These are phyloP conservation scores for Rhodosporidiobolus odoratus DNA, from an alignment of 768 basidiomycete genomes.

Conservation along the genomic window DNA sequence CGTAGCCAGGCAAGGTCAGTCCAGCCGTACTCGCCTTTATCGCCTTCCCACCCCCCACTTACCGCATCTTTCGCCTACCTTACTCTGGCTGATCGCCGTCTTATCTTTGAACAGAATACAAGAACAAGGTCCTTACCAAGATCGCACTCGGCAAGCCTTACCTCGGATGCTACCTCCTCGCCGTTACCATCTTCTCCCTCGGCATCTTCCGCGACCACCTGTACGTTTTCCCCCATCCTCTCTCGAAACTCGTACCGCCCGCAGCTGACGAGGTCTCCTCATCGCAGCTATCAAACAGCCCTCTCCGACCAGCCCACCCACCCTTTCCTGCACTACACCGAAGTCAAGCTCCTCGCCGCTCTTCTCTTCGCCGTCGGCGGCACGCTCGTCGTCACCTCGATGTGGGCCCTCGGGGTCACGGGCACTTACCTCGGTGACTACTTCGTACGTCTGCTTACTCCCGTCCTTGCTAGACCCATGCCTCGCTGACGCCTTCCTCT, in stretches of 20 bases:
- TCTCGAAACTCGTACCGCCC: not conserved
- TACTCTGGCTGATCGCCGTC: not conserved
- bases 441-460: conserved; percentile 25
- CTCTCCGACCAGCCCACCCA: conserved; percentile 67
- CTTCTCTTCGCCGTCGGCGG: conserved; percentile 72
- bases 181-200: conserved; percentile 72
- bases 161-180: conserved; percentile 80
- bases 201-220: conserved; percentile 80
- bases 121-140: conserved; percentile 79
- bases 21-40: not conserved
- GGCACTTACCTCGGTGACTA: conserved; percentile 70
- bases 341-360: conserved; percentile 53
- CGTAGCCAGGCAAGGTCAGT: conserved; percentile 54
- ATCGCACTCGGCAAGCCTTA: conserved; percentile 58
- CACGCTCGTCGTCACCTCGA: conserved; percentile 77
- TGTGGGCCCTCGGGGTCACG: conserved; percentile 84
- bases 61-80: no score
- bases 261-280: no score
- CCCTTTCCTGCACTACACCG: conserved; percentile 62
- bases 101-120: conserved; percentile 56
- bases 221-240: conserved; percentile 51
- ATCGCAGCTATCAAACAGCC: conserved; percentile 65
- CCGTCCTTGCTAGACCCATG: not conserved
- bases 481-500: not conserved
- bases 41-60: not conserved